Conservation (phyloP, 2,329 filamentous ascomycete genomes). For the Diaporthe longicolla region DNA sequence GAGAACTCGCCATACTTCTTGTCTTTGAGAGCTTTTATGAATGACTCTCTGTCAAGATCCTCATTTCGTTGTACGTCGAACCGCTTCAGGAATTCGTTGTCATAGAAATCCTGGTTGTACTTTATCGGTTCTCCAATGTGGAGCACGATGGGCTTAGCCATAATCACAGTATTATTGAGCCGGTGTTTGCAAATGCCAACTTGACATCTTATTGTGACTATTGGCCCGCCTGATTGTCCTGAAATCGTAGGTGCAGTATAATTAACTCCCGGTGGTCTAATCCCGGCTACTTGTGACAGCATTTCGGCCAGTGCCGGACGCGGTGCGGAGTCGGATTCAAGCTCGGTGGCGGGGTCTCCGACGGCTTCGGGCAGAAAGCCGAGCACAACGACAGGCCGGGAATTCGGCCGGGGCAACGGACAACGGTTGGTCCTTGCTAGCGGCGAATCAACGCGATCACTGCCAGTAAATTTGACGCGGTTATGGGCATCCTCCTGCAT, state of each 20-base stretch:
- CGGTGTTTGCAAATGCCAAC: no score
- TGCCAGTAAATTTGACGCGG: not conserved
- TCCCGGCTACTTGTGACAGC: not conserved
- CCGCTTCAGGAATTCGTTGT: constrained; percentile 53
- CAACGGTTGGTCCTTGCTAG: not conserved
- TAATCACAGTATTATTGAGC: not conserved
- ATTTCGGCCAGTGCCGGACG: constrained; percentile 23
- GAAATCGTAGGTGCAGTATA: not conserved
- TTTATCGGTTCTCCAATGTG: constrained; percentile 62
- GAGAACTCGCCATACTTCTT: constrained; percentile 64
- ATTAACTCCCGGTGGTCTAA: not conserved
- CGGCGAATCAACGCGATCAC: not conserved
- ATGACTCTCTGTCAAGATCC: constrained; percentile 55
- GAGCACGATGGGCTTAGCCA: constrained; percentile 54
- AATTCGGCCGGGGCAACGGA: not conserved
- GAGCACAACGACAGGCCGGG: not conserved
- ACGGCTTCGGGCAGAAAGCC: constrained; percentile 29
- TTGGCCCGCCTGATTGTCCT: not conserved
- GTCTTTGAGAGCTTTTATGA: constrained; percentile 58
- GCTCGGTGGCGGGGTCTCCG: constrained; percentile 19
- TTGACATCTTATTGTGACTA: no score
- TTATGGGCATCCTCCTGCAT: not conserved
- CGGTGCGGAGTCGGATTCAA: constrained; percentile 4
- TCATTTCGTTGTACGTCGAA: constrained; percentile 9
- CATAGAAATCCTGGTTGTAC: constrained; percentile 60